Percentiles rank a stretch among this genome's conserved stretches.
Conservation (phyloP, 345 rosid genomes). For the Eutrema japonicum region DNA sequence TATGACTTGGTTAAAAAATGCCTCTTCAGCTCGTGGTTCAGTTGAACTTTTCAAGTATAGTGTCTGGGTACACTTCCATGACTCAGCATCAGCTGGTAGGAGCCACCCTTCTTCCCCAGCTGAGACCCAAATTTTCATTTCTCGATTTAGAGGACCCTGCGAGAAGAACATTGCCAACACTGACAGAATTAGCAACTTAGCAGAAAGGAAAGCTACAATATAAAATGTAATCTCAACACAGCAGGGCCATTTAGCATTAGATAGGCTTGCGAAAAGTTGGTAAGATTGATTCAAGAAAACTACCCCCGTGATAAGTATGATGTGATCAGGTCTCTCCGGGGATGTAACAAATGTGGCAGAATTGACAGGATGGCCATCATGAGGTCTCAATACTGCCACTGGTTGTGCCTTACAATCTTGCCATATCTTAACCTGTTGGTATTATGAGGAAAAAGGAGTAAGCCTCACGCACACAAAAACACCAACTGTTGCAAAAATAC, state of each 20-base stretch:
- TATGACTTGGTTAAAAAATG: constrained; percentile 85
- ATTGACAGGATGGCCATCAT: constrained; percentile 80
- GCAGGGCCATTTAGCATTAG: background rate
- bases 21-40: constrained; percentile 60
- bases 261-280: constrained; percentile 5
- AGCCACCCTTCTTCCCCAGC: constrained; percentile 82
- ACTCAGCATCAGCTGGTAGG: constrained; percentile 63
- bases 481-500: constrained; percentile 9
- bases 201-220: background rate
- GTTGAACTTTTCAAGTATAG: constrained; percentile 74
- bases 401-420: constrained; percentile 74
- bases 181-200: constrained; percentile 1
- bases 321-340: constrained; percentile 77
- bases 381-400: constrained; percentile 75
- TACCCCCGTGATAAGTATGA: constrained; percentile 88
- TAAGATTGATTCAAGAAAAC: constrained; percentile 10
- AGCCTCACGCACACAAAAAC: constrained; percentile 8
- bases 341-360: constrained; percentile 74
- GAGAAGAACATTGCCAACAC: background rate
- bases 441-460: constrained; percentile 19
- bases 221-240: constrained; percentile 22
- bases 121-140: constrained; percentile 83
- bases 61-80: constrained; percentile 80
- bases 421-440: constrained; percentile 87
- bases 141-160: constrained; percentile 83